These are phyloP conservation scores for Colletotrichum graminicola DNA, from an alignment of 2,329 filamentous ascomycete species.

Conservation along the genomic window DNA sequence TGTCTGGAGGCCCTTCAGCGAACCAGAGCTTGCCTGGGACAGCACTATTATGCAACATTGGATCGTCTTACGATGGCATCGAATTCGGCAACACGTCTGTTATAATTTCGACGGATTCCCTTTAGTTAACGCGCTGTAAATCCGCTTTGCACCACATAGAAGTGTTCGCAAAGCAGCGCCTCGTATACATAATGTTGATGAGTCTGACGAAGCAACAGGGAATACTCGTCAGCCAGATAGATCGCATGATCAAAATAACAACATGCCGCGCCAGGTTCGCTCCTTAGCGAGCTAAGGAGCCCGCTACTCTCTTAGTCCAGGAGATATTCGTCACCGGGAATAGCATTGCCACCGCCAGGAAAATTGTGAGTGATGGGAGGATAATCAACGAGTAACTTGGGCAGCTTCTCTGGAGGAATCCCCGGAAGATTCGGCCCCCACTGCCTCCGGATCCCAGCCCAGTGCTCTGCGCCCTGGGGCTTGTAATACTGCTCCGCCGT, in stretches of 20 bases:
- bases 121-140: too few species aligned
- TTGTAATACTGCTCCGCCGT: background rate
- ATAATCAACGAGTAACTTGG: too few species aligned
- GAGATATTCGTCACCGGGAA: too few species aligned
- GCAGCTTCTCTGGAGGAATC: too few species aligned
- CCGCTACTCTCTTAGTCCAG: background rate
- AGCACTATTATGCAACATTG: background rate
- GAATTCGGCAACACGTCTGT: background rate
- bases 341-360: too few species aligned
- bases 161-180: too few species aligned
- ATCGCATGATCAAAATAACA: background rate
- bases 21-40: background rate
- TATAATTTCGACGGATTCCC: too few species aligned
- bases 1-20: background rate
- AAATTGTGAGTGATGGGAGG: too few species aligned
- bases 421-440: too few species aligned
- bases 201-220: background rate
- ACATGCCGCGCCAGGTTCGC: background rate
- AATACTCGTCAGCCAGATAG: fast-evolving
- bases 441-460: background rate
- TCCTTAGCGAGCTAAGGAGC: too few species aligned
- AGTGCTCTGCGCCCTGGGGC: background rate
- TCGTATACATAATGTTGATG: background rate
- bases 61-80: background rate
- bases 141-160: too few species aligned